A percentile compares a stretch with the other conserved stretches of the same genome.
Conservation (phyloP, 495 filamentous ascomycete species). For the Bryoglossum gracile region DNA sequence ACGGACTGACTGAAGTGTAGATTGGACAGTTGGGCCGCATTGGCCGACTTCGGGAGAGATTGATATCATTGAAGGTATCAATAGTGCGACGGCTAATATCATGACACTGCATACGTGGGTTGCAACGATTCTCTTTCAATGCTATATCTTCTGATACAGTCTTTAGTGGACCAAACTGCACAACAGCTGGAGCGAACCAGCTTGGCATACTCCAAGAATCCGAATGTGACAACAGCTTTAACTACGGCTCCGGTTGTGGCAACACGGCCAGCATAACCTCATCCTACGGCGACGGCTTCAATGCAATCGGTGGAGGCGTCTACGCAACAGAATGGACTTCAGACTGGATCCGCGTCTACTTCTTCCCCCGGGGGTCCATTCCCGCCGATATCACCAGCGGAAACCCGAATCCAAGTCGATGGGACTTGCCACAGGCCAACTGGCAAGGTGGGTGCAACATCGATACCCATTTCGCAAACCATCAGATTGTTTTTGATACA, state of each 20-base stretch:
- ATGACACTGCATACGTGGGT: slow-evolving; percentile 65
- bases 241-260: slow-evolving; percentile 12
- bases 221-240: slow-evolving; percentile 24
- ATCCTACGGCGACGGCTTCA: slow-evolving; percentile 56
- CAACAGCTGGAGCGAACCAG: slow-evolving; percentile 33
- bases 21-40: slow-evolving; percentile 50
- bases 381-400: slow-evolving; percentile 56
- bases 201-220: slow-evolving; percentile 37
- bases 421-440: slow-evolving; percentile 46
- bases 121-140: background rate
- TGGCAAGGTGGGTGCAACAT: slow-evolving; percentile 34
- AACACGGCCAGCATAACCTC: slow-evolving; percentile 14
- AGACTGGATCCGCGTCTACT: slow-evolving; percentile 60
- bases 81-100: slow-evolving; percentile 50
- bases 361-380: slow-evolving; percentile 54
- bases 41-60: slow-evolving; percentile 73
- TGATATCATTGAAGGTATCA: slow-evolving; percentile 74
- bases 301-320: slow-evolving; percentile 55
- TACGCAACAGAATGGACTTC: slow-evolving; percentile 59
- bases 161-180: slow-evolving; percentile 32
- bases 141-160: background rate
- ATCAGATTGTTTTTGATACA: slow-evolving; percentile 71
- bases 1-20: background rate
- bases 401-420: slow-evolving; percentile 32
- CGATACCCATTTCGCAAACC: slow-evolving; percentile 54